Percentiles rank a stretch among this genome's conserved stretches.
Evolutionary conservation across 345 rosid genomes (phyloP).

Genomic region (Gossypium ekmanianum): DNA sequence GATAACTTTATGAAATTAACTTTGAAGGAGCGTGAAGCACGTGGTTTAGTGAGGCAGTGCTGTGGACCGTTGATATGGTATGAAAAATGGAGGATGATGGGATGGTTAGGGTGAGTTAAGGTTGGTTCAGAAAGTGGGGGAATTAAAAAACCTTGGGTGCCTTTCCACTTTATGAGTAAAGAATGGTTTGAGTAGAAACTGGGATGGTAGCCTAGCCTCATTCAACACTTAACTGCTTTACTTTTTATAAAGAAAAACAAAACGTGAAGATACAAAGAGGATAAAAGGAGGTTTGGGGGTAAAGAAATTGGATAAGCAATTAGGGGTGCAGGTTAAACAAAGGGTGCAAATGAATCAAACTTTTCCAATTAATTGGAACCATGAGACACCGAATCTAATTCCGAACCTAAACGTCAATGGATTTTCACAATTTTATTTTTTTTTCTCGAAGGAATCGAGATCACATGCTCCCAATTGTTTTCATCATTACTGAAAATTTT

Average conservation of each 20-base stretch:
- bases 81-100: too few relatives aligned
- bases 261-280: neutral
- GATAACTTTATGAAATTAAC: too few relatives aligned
- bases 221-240: too few relatives aligned
- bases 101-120: neutral
- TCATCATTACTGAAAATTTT: too few relatives aligned
- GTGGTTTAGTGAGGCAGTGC: too few relatives aligned
- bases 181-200: neutral
- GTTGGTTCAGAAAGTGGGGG: neutral
- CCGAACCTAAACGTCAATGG: constrained; percentile 9
- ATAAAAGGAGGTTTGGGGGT: neutral
- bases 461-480: neutral
- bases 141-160: neutral
- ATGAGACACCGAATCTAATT: constrained; percentile 8
- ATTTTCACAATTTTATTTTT: neutral
- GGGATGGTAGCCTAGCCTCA: neutral
- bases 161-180: neutral
- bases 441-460: neutral
- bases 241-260: too few relatives aligned
- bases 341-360: neutral
- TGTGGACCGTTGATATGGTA: too few relatives aligned
- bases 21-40: too few relatives aligned
- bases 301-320: constrained; percentile 9
- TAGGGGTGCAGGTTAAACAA: constrained; percentile 1
- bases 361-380: constrained; percentile 13